Conservation (phyloP, 139 green algal genomes). For the Ostreobium quekettii region DNA sequence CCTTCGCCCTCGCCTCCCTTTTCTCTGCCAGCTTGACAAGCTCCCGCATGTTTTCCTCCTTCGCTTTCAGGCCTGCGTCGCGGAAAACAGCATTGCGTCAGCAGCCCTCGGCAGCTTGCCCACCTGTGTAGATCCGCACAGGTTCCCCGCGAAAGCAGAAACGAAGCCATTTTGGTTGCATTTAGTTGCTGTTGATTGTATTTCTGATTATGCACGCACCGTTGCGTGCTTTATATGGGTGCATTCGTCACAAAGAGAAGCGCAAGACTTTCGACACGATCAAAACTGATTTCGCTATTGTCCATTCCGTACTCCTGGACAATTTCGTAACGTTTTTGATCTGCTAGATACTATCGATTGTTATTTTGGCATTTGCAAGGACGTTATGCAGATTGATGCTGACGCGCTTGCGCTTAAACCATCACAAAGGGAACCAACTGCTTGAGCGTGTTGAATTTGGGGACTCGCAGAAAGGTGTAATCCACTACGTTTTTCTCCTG, state of each 20-base stretch:
- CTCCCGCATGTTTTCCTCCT: slow-evolving; percentile 72
- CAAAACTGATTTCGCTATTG: neutral
- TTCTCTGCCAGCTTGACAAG: slow-evolving; percentile 67
- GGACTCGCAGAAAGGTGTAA: neutral
- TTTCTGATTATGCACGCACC: too few species aligned
- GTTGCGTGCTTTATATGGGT: too few species aligned
- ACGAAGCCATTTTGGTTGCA: neutral
- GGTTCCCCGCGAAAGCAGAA: neutral
- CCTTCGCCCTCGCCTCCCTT: slow-evolving; percentile 55
- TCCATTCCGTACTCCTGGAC: neutral
- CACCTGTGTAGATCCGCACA: neutral
- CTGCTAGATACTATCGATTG: neutral
- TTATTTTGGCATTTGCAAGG: too few species aligned
- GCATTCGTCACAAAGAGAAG: too few species aligned
- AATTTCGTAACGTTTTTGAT: neutral
- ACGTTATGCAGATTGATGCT: too few species aligned
- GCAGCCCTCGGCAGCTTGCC: neutral
- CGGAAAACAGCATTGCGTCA: neutral
- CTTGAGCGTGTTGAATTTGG: neutral
- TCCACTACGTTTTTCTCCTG: too few species aligned
- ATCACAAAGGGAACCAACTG: neutral
- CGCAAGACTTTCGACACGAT: too few species aligned
- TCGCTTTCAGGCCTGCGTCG: slow-evolving; percentile 53
- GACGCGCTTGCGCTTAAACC: neutral
- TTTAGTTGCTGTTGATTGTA: neutral